Conservation (phyloP, 345 rosid species). For the Euphorbia lathyris region DNA sequence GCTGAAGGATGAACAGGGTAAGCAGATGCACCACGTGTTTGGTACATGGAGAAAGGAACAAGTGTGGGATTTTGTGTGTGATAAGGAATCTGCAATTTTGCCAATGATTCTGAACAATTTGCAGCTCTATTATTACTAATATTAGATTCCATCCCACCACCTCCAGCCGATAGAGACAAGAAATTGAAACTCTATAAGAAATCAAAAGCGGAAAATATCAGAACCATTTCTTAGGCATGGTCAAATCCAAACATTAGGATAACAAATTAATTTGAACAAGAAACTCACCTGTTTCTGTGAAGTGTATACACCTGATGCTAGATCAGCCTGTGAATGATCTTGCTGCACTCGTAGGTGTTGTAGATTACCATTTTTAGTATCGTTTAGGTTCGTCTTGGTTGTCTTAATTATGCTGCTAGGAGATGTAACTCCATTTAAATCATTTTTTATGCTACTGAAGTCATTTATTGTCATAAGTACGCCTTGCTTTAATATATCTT, state of each 20-base stretch:
- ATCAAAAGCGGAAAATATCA: constrained; percentile 14
- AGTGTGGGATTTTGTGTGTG: constrained; percentile 36
- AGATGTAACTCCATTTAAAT: constrained; percentile 20
- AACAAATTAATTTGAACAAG: constrained; percentile 6
- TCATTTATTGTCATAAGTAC: constrained; percentile 25
- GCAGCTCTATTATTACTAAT: constrained; percentile 19
- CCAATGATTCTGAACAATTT: constrained; percentile 26
- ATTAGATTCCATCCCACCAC: constrained; percentile 22
- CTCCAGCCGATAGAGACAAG: constrained; percentile 53
- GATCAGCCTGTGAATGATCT: constrained; percentile 24
- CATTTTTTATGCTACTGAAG: constrained; percentile 20
- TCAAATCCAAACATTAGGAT: not conserved
- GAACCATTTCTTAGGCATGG: not conserved
- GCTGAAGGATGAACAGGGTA: constrained; percentile 45
- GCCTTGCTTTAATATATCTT: constrained; percentile 32
- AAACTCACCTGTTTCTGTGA: constrained; percentile 47
- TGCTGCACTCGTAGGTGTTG: constrained; percentile 27
- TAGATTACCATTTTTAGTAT: constrained; percentile 26
- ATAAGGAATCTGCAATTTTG: constrained; percentile 39
- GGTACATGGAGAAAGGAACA: constrained; percentile 27
- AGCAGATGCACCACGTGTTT: constrained; percentile 29
- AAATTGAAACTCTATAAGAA: constrained; percentile 57
- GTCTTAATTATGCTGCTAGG: constrained; percentile 3
- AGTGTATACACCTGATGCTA: constrained; percentile 22
- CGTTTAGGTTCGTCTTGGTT: constrained; percentile 23